Conservation (phyloP, 2,329 filamentous ascomycete genomes). For the Clarireedia monteithiana region DNA sequence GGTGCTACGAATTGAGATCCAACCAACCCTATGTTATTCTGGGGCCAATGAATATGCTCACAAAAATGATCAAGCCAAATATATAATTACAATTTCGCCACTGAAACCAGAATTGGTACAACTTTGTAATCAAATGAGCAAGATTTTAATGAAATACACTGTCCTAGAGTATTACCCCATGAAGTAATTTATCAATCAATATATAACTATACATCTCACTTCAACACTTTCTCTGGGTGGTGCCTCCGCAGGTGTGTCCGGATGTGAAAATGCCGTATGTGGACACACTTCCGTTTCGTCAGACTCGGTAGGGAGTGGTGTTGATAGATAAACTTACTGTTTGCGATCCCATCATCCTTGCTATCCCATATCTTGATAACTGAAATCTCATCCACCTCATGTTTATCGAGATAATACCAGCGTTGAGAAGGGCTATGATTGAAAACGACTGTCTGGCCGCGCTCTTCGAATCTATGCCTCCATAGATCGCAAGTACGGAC, state of each 20-base stretch:
- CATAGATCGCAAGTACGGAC: conserved; percentile 3
- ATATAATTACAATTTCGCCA: too few relatives aligned
- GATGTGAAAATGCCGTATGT: conserved; percentile 73
- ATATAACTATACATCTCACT: conserved; percentile 62
- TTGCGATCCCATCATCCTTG: background rate
- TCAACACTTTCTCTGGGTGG: conserved; percentile 77
- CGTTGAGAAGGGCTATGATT: background rate
- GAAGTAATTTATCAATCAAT: background rate
- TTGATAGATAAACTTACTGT: conserved; percentile 1
- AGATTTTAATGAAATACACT: too few relatives aligned
- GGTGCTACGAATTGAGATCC: too few relatives aligned
- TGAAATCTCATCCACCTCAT: conserved; percentile 4
- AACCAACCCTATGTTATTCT: too few relatives aligned
- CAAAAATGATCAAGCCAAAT: too few relatives aligned
- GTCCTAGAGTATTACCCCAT: too few relatives aligned
- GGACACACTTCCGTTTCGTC: conserved; percentile 28
- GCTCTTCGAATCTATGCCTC: conserved; percentile 3
- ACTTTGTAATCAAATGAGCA: too few relatives aligned
- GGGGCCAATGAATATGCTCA: too few relatives aligned
- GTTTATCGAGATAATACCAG: conserved; percentile 8
- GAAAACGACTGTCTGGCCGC: conserved; percentile 6
- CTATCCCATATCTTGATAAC: conserved; percentile 13
- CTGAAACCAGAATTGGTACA: too few relatives aligned
- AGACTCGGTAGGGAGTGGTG: background rate
- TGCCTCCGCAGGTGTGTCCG: conserved; percentile 58